Evolutionary conservation across 345 rosid species (phyloP).

Genomic region (Trapa bicornis): DNA sequence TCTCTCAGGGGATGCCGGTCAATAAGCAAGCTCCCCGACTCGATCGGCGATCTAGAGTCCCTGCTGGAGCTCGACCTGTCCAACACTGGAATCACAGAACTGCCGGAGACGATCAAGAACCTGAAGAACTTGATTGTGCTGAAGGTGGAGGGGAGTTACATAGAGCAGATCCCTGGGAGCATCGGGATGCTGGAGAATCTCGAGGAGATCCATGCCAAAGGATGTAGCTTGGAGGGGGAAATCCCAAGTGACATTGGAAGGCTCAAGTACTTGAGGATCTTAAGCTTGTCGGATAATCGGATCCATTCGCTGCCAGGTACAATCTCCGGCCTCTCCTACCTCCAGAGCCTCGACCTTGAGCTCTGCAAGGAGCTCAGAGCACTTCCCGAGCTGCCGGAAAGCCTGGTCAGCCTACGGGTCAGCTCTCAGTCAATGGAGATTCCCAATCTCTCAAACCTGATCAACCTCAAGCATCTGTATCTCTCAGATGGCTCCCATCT

Average conservation of each 20-base stretch:
- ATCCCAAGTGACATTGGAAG: slow-evolving; percentile 12
- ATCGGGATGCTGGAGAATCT: slow-evolving; percentile 9
- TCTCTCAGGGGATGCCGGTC: slow-evolving; percentile 11
- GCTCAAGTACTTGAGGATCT: slow-evolving; percentile 4
- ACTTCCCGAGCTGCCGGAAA: slow-evolving; percentile 10
- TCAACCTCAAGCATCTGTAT: slow-evolving; percentile 7
- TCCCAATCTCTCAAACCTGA: slow-evolving; percentile 11
- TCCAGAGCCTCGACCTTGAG: slow-evolving; percentile 8
- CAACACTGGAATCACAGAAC: slow-evolving; percentile 12
- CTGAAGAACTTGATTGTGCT: slow-evolving; percentile 1
- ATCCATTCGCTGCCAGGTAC: slow-evolving; percentile 5
- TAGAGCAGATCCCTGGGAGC: slow-evolving; percentile 6
- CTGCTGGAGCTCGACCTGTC: slow-evolving; percentile 12
- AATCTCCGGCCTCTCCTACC: slow-evolving; percentile 9
- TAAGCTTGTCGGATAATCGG: slow-evolving; percentile 8
- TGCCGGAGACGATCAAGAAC: slow-evolving; percentile 9
- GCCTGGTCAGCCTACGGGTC: slow-evolving; percentile 10
- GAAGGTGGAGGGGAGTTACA: slow-evolving; percentile 11
- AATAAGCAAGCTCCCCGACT: slow-evolving; percentile 14
- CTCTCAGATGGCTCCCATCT: slow-evolving; percentile 13
- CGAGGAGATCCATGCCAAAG: slow-evolving; percentile 11
- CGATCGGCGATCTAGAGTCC: slow-evolving; percentile 11
- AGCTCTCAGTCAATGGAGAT: slow-evolving; percentile 12
- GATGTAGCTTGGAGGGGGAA: slow-evolving; percentile 15
- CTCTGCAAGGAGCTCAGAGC: background rate